phyloP scores from a whole-genome alignment of 805 yeast genomes.

The Barnettozyma pratensis region DNA sequence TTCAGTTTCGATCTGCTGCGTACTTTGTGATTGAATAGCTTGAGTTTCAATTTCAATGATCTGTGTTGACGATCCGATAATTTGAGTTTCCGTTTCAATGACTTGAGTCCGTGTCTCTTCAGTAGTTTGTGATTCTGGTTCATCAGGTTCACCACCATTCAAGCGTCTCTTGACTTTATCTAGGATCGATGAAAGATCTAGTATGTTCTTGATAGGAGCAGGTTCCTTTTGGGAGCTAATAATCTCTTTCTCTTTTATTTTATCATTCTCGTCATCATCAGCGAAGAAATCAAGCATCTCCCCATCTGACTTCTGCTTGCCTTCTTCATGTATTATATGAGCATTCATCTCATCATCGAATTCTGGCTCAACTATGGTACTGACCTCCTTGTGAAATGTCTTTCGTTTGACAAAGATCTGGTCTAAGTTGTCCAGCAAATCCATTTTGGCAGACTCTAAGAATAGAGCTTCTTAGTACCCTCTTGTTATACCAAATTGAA shows the following conservation, averaged over 20 bases:
- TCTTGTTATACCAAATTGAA: too few relatives aligned
- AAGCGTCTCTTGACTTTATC: conserved; percentile 17
- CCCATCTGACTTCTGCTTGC: background rate
- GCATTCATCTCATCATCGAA: conserved; percentile 1
- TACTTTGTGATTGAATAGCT: background rate
- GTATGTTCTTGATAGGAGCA: background rate
- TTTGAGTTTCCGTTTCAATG: background rate
- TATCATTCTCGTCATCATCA: background rate
- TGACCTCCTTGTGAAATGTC: conserved; percentile 19
- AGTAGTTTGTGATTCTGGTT: background rate
- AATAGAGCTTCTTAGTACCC: too few relatives aligned
- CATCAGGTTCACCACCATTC: conserved; percentile 10
- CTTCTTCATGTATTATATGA: conserved; percentile 1
- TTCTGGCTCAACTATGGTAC: background rate
- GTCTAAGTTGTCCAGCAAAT: conserved; percentile 20
- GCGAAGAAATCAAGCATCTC: background rate
- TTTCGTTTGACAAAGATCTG: conserved; percentile 7
- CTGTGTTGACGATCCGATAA: background rate
- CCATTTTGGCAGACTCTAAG: conserved; percentile 11
- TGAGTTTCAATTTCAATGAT: background rate
- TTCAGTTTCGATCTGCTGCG: background rate
- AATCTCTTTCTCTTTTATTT: background rate
- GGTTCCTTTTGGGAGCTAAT: background rate
- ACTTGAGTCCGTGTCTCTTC: background rate
- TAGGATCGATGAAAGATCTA: conserved; percentile 9